Percentiles rank a stretch among this genome's conserved stretches.
phyloP scores from a whole-genome alignment of 768 basidiomycete genomes.

The Chalciporus chontae region DNA sequence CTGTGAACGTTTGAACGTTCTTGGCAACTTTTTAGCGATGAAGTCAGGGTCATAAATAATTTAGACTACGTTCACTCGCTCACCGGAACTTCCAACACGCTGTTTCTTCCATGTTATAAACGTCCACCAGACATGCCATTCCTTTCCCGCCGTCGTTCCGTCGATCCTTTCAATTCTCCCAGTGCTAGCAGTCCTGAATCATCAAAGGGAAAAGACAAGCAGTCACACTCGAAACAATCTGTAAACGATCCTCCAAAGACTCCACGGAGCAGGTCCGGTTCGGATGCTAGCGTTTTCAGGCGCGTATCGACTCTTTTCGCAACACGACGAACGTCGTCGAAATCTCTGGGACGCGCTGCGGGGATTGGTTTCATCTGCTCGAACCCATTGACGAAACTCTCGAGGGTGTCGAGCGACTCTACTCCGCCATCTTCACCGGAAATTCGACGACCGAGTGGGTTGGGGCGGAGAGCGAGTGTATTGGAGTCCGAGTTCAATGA shows the following conservation, averaged over 20 bases:
- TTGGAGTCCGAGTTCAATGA: slow-evolving; percentile 19
- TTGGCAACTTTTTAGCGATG: slow-evolving; percentile 20
- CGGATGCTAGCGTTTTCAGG: slow-evolving; percentile 25
- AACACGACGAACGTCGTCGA: slow-evolving; percentile 18
- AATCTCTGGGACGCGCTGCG: no score
- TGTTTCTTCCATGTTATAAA: slow-evolving; percentile 16
- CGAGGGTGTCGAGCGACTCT: slow-evolving; percentile 23
- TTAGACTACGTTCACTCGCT: slow-evolving; percentile 4
- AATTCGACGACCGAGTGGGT: slow-evolving; percentile 31
- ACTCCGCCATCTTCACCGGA: slow-evolving; percentile 26
- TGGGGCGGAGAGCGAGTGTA: slow-evolving; percentile 29
- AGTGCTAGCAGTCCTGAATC: neutral
- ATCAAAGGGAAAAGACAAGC: slow-evolving; percentile 6
- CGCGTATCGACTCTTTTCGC: slow-evolving; percentile 29
- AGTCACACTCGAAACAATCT: neutral
- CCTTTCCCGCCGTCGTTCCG: slow-evolving; percentile 29
- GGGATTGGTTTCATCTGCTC: slow-evolving; percentile 20
- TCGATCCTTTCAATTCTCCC: slow-evolving; percentile 17
- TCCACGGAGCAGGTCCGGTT: slow-evolving; percentile 19
- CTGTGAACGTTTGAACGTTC: no score
- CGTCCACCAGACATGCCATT: slow-evolving; percentile 21
- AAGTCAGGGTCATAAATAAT: slow-evolving; percentile 22
- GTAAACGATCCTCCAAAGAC: slow-evolving; percentile 5
- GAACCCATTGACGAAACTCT: slow-evolving; percentile 7
- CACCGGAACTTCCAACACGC: neutral